Evolutionary conservation across 1,284 basidiomycete species (phyloP), one percentile per base, ranked within the genome.

Genomic region (Cryptococcus sp.): DNA sequence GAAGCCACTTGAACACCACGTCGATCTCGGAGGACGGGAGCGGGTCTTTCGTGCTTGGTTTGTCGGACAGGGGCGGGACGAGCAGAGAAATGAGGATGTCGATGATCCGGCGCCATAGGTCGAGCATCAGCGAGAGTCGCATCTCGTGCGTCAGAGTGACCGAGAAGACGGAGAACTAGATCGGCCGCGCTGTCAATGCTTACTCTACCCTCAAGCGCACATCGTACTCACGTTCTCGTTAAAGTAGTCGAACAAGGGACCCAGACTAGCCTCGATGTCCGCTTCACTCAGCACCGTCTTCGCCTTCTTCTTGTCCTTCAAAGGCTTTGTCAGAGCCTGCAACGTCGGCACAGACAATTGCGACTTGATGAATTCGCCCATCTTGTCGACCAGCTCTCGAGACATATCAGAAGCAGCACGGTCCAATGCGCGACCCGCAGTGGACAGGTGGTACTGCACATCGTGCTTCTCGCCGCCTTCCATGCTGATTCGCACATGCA

Each of bases 1-100:
- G 68, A 5, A 78, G 64, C 76, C 76, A 78, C 56, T 77, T 77
- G 73, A 77, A 78, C 13, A 80, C 69, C 25, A 78, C 61, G 54
- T 75, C 74, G 19, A 73, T 59, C 56, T 80, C 75, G 19, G 54
- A 64, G 10, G 61, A 53, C 1, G 52, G 31, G 11, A 58, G 35
- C 19, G 57, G 31, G 1, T 51, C 40, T 8, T 47, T 47, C 3
- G 57, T 55, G 44, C 61, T 65, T 17, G 72, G 72, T 53, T 68
- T 67, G 53, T 76, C 72, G 3, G 71, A 72, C 3, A 78, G 66
- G 0, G 77, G 77, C 3, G 78, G 78, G 17, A 78, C 68, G 3
- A 80, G 62, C 15, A 78, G 63, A 8, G 73, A 73, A 50, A 76
- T 72, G 53, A 78, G 68, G 22, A 68, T 69, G 38, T 75, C 73